phyloP scores from a whole-genome alignment of 2,329 filamentous ascomycete genomes.

The Penicillium sp. region DNA sequence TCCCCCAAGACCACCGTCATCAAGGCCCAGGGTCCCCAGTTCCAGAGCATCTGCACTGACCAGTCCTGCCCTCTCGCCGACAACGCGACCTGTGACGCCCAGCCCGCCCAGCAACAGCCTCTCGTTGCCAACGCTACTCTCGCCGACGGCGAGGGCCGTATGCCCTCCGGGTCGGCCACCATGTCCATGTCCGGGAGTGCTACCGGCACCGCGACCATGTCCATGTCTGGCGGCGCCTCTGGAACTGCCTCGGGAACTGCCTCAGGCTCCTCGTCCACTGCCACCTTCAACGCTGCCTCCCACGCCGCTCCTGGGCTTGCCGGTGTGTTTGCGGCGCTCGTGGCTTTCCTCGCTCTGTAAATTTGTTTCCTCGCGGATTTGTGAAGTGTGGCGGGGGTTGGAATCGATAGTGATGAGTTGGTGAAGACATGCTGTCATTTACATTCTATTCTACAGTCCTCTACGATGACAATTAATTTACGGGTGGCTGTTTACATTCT shows the following conservation, averaged over 20 bases:
- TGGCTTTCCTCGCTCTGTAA: slow-evolving; percentile 2
- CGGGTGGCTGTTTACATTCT: background rate
- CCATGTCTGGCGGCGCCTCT: background rate
- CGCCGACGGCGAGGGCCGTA: slow-evolving; percentile 13
- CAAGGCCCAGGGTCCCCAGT: slow-evolving; percentile 47
- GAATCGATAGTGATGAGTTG: background rate
- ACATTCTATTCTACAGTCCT: background rate
- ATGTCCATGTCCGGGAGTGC: background rate
- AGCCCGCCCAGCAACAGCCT: slow-evolving; percentile 17
- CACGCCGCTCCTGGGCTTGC: slow-evolving; percentile 1
- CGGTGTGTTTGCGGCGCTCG: background rate
- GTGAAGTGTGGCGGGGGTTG: background rate
- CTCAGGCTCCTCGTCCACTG: background rate
- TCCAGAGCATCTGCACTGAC: slow-evolving; percentile 60
- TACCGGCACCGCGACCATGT: background rate
- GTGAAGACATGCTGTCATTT: background rate
- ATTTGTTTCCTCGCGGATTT: background rate
- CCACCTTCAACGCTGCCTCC: slow-evolving; percentile 4
- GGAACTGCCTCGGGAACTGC: background rate
- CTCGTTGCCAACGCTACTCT: slow-evolving; percentile 20
- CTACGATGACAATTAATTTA: background rate
- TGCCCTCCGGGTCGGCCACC: background rate
- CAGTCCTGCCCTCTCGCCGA: slow-evolving; percentile 52
- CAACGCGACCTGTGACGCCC: slow-evolving; percentile 47
- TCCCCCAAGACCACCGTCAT: slow-evolving; percentile 50